Conservation (phyloP, 257 asterid genomes). For the Apocynum venetum region DNA sequence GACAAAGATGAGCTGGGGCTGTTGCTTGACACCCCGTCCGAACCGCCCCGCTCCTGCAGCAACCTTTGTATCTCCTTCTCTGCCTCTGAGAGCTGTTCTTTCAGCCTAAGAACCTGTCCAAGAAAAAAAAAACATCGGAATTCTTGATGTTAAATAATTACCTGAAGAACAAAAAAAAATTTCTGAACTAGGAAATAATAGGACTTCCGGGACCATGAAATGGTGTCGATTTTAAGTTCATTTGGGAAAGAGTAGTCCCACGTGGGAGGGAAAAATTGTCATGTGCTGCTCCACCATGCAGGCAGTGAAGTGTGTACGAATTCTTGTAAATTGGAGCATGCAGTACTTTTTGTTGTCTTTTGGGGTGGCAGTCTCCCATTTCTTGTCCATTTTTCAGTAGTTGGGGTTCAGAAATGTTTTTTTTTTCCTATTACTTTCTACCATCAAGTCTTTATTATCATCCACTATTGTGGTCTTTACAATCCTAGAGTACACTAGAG, state of each 20-base stretch:
- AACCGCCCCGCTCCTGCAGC: conserved; percentile 23
- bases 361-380: conserved; percentile 23
- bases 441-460: neutral
- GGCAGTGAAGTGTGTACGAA: conserved; percentile 32
- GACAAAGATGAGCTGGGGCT: conserved; percentile 50
- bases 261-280: conserved; percentile 25
- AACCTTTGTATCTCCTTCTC: conserved; percentile 48
- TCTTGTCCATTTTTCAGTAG: conserved; percentile 17
- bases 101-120: conserved; percentile 39
- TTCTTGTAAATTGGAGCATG: conserved; percentile 8
- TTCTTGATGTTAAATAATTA: neutral
- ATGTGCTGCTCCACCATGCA: conserved; percentile 36
- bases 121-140: neutral
- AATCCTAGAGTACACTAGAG: conserved; percentile 11
- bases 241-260: conserved; percentile 8
- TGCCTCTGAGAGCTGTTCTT: conserved; percentile 50
- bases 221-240: neutral
- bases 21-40: conserved; percentile 46
- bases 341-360: conserved; percentile 24
- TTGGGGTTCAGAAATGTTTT: neutral
- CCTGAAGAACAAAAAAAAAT: neutral
- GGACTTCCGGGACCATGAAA: neutral
- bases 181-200: neutral
- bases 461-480: conserved; percentile 14
- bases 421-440: too few species aligned